Evolutionary conservation across 768 basidiomycete genomes (phyloP).

Genomic region (Trichaptum fuscoviolaceum): DNA sequence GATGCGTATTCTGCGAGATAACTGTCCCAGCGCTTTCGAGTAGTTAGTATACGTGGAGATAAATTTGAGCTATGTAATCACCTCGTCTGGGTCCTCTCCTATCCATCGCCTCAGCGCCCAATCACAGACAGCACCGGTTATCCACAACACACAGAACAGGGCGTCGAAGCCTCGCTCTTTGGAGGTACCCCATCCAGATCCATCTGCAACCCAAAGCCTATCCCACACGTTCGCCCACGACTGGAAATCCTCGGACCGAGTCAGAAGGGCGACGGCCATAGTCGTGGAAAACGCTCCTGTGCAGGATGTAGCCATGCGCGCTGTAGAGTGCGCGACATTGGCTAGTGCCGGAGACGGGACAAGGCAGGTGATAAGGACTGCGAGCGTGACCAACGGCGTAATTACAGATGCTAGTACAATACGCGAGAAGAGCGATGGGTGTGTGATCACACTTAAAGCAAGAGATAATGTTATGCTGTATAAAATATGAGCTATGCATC

Average conservation of each 20-base stretch:
- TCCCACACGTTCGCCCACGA: constrained; percentile 63
- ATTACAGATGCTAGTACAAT: constrained; percentile 36
- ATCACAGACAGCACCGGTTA: constrained; percentile 42
- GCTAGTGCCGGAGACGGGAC: background rate
- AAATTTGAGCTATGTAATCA: constrained; percentile 17
- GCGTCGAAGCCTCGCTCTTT: constrained; percentile 57
- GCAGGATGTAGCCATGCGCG: background rate
- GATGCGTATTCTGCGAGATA: constrained; percentile 57
- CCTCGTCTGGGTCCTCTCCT: constrained; percentile 69
- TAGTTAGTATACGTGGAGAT: constrained; percentile 5
- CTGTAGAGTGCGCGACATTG: background rate
- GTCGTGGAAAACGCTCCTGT: background rate
- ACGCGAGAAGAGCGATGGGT: constrained; percentile 47
- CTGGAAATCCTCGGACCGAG: constrained; percentile 23
- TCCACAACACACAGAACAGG: constrained; percentile 47
- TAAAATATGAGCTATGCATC: constrained; percentile 7
- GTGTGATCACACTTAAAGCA: constrained; percentile 48
- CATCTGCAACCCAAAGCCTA: constrained; percentile 48
- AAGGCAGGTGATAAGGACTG: background rate
- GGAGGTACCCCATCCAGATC: constrained; percentile 46
- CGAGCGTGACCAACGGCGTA: constrained; percentile 25
- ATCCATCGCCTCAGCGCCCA: constrained; percentile 50
- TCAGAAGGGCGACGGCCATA: background rate
- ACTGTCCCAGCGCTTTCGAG: constrained; percentile 57
- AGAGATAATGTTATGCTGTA: constrained; percentile 40